Percentiles rank a stretch among this genome's conserved stretches.
These are phyloP conservation scores for Pulveroboletus sp. DNA, from an alignment of 768 basidiomycete species.

Conservation along the genomic window DNA sequence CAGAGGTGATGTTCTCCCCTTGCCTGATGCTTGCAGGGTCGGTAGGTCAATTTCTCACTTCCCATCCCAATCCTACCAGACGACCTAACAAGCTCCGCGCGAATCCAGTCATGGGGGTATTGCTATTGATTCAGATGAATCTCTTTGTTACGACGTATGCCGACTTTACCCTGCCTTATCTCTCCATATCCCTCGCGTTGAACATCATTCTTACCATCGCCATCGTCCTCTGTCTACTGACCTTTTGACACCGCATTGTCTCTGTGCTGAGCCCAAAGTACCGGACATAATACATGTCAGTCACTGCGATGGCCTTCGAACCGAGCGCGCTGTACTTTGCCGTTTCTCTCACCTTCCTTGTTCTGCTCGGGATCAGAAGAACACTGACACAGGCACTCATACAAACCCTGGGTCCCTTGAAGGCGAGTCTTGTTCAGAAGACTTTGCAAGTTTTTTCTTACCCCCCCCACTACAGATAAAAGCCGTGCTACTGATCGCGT, in stretches of 20 bases:
- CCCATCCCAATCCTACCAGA: not conserved
- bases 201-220: constrained; percentile 32
- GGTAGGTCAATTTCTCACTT: not conserved
- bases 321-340: constrained; percentile 29
- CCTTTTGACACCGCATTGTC: constrained; percentile 10
- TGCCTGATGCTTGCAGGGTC: constrained; percentile 8
- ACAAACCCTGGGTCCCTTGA: constrained; percentile 24
- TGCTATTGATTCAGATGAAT: constrained; percentile 10
- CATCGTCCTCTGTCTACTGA: constrained; percentile 28
- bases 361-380: constrained; percentile 19
- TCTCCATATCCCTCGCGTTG: constrained; percentile 26
- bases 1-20: constrained; percentile 8
- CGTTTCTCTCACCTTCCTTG: constrained; percentile 27
- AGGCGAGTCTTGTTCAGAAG: constrained; percentile 11
- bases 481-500: constrained; percentile 4
- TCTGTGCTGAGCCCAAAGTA: constrained; percentile 18
- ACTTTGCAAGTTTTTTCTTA: not conserved
- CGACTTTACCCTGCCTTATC: constrained; percentile 22
- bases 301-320: constrained; percentile 35
- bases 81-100: not conserved
- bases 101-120: constrained; percentile 3
- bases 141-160: constrained; percentile 4
- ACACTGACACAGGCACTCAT: constrained; percentile 28
- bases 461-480: not conserved
- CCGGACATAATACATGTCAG: constrained; percentile 26